A percentile compares a stretch with the other conserved stretches of the same genome.
These are phyloP conservation scores for Morella rubra DNA, from an alignment of 306 rosid genomes.

Conservation along the genomic window DNA sequence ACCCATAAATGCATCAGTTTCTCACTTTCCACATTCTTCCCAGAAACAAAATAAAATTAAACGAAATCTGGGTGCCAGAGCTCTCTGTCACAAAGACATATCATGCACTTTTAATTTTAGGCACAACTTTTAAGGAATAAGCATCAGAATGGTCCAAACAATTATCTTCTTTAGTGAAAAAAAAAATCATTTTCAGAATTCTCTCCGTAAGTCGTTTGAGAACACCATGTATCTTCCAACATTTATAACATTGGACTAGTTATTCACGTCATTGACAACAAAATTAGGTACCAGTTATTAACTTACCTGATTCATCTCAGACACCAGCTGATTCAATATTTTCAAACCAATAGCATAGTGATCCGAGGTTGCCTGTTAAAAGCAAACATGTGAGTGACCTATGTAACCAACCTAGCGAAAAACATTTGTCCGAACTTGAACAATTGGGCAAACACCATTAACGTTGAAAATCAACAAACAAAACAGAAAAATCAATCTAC, in stretches of 20 bases:
- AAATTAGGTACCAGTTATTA: slow-evolving; percentile 24
- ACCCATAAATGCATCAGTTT: neutral
- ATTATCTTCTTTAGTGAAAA: neutral
- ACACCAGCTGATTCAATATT: slow-evolving; percentile 91
- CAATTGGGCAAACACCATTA: slow-evolving; percentile 11
- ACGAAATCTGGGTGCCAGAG: neutral
- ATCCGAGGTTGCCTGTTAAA: slow-evolving; percentile 77
- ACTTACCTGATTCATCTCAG: slow-evolving; percentile 98
- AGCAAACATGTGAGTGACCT: slow-evolving; percentile 20
- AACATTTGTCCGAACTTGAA: slow-evolving; percentile 1
- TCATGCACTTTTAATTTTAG: neutral
- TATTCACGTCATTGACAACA: slow-evolving; percentile 24
- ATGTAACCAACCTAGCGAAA: neutral
- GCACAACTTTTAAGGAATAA: neutral
- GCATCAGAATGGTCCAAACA: neutral
- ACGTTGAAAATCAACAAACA: neutral
- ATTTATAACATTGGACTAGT: slow-evolving; percentile 6
- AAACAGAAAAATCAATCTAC: neutral
- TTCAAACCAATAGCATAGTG: slow-evolving; percentile 94
- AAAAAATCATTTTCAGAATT: neutral
- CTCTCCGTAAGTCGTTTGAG: neutral
- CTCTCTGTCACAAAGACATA: neutral
- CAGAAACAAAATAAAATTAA: neutral
- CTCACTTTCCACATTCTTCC: neutral
- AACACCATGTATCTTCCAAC: neutral